Base-by-base conservation (phyloP, 768 basidiomycete species). In the Boletus patriciae region DNA sequence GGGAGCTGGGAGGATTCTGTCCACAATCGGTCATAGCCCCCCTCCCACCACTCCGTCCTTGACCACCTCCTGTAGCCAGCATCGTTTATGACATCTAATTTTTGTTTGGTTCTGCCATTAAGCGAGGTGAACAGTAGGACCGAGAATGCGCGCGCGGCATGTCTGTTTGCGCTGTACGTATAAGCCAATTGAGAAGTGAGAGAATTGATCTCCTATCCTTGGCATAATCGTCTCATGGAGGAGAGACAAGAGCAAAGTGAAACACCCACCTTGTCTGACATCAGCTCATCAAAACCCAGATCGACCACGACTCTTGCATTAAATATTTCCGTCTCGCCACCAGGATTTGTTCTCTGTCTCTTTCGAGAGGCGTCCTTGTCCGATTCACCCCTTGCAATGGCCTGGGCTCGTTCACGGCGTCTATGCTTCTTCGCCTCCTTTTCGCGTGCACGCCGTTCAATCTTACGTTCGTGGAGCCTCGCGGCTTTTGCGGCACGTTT, bases 121-220 rank as follows among this genome's bases (percentile, higher is more conserved):
- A 98, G 81, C 16, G 90, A 90, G 4, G 94, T 90, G 73, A 87
- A 92, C 29, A 94, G 68, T 37, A 98, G 72, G 8, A 77, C 77
- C n/a, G 74, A 67, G 70, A 98, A 92, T 0, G 92, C 88, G 54
- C 73, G 78, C 6, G 78, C 68, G 6, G 93, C 82, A 52, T 80
- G 79, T 56, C 92, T 86, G 73, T 98, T 97, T 50, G 85, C 80
- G 66, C 91, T 90, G 73, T 98, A 97, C 21, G 89, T 86, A 70
- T 90, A 97, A n/a, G 86, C 87, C 47, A 98, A 77, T 73, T 99
- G 97, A 27, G 91, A 89, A 54, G 84, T 85, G 65, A 99, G 81
- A 6, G 95, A 98, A 62, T 78, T 84, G 58, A 97, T 83, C 78
- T 98, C 97, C 96, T 98, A 70, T 42, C 49, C 57, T 52, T 47